phyloP scores from a whole-genome alignment of 805 yeast species.

The Teunomyces gatunensis region DNA sequence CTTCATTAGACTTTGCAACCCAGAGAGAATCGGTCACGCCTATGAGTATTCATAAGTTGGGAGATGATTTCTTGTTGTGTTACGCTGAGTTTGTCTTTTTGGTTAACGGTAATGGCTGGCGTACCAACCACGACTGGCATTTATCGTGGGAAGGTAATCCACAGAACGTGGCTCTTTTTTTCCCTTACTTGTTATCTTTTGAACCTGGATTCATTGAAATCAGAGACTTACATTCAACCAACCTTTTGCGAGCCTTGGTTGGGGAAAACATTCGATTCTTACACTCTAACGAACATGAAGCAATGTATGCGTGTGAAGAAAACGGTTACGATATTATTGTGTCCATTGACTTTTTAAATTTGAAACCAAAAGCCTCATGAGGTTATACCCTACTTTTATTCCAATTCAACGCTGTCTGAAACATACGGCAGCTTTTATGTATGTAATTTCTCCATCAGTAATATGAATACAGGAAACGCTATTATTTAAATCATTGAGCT shows the following conservation, averaged over 20 bases:
- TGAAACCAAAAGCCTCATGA: conserved; percentile 31
- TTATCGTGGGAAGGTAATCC: conserved; percentile 97
- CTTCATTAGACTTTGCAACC: conserved; percentile 90
- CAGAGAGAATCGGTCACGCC: conserved; percentile 79
- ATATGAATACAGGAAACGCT: background rate
- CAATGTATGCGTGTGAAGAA: conserved; percentile 88
- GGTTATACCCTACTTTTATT: background rate
- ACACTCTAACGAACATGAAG: conserved; percentile 90
- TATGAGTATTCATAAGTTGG: conserved; percentile 85
- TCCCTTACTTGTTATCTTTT: conserved; percentile 89
- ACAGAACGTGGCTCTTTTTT: conserved; percentile 86
- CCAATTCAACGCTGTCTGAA: background rate
- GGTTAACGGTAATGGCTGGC: conserved; percentile 95
- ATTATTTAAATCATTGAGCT: background rate
- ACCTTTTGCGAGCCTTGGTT: conserved; percentile 78
- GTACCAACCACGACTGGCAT: conserved; percentile 89
- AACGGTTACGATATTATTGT: conserved; percentile 91
- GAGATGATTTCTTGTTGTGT: conserved; percentile 75
- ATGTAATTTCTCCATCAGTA: background rate
- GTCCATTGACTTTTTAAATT: conserved; percentile 82
- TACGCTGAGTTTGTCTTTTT: conserved; percentile 93
- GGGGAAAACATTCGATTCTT: conserved; percentile 90
- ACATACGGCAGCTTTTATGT: background rate
- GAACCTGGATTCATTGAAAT: conserved; percentile 90
- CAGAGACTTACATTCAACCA: conserved; percentile 85